Evolutionary conservation across 495 filamentous ascomycete species (phyloP).

Genomic region (Trichoderma asperelloides): DNA sequence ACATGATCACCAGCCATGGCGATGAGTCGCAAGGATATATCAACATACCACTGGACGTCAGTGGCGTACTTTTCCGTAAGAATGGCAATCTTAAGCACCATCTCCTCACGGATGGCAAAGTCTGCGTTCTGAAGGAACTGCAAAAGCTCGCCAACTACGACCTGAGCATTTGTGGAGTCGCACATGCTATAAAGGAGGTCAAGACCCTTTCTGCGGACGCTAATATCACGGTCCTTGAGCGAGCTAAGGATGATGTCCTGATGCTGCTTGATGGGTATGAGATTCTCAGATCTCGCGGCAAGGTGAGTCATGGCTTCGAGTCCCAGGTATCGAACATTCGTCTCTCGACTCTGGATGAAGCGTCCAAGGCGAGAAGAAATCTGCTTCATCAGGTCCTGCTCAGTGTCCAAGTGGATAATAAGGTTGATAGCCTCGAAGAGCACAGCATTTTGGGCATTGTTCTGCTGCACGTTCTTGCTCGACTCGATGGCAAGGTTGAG

Average conservation of each 20-base stretch:
- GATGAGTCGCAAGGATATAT: slow-evolving; percentile 89
- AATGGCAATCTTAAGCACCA: slow-evolving; percentile 98
- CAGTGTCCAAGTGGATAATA: slow-evolving; percentile 96
- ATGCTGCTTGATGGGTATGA: slow-evolving; percentile 97
- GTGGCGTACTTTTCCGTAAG: slow-evolving; percentile 97
- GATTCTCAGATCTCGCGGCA: slow-evolving; percentile 84
- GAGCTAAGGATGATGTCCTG: slow-evolving; percentile 92
- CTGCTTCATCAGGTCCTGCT: slow-evolving; percentile 91
- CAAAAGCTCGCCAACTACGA: slow-evolving; percentile 88
- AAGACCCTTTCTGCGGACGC: slow-evolving; percentile 87
- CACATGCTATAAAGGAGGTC: slow-evolving; percentile 99
- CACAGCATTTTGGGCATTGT: slow-evolving; percentile 97
- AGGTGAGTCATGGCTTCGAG: slow-evolving; percentile 98
- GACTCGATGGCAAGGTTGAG: slow-evolving; percentile 84
- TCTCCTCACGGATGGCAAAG: slow-evolving; percentile 95
- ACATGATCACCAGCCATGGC: slow-evolving; percentile 98
- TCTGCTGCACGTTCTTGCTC: slow-evolving; percentile 98
- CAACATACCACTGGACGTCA: slow-evolving; percentile 98
- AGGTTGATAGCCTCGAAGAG: slow-evolving; percentile 98
- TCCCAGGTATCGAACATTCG: slow-evolving; percentile 94
- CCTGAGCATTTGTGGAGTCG: slow-evolving; percentile 80
- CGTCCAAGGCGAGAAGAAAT: slow-evolving; percentile 90
- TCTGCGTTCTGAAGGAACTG: slow-evolving; percentile 94
- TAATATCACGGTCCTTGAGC: slow-evolving; percentile 92
- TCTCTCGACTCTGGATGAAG: slow-evolving; percentile 94